Evolutionary conservation across 257 asterid species (phyloP), one percentile per base, ranked within the genome.

Genomic region (Forsythia viridissima): DNA sequence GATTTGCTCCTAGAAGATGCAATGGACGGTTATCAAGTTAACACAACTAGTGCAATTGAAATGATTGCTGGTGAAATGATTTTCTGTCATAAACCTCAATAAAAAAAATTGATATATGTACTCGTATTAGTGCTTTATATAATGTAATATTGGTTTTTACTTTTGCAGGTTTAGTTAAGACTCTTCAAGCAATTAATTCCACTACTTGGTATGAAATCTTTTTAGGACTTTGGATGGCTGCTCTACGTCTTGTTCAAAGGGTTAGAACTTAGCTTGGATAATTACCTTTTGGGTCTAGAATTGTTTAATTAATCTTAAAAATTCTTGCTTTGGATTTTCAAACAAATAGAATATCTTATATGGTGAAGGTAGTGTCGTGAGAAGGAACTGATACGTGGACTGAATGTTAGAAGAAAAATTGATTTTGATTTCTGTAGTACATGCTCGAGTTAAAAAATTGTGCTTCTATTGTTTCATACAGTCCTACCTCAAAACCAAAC

Each of bases 201-300:
- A 85, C 94, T 73, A 84, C 94, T 75, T 93, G 99, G 98, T 93
- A 90, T 70, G 97, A 92, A 78, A 86, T 87, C 46, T 93, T 95
- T 87, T 89, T 93, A 74, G 98, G 96, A 79, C 97, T 95, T 82
- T 95, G 99, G 99, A 93, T 93, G 94, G 94, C 97, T 67, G 94
- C 97, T 86, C 90, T 95, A 72, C 96, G 92, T 84, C 91, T 93
- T 70, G 97, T 95, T 76, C 99, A 93, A 84, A 89, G 98, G 93
- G 98, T 93, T 79, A 85, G 92, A 77, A 82, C 67, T 83, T 73
- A 36, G 41, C 71, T 73, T 80, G 42, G 38, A 43, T 77, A 38
- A 41, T 52, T 80, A 57, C 51, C 59, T 13, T 57, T 72, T 24
- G 41, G 78, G 63, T 6, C 6, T 12, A 10, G 59, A 18, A 78